Evolutionary conservation across 1,284 basidiomycete genomes (phyloP), one percentile per base, ranked within the genome.

Genomic region (Kalmanozyma brasiliensis): DNA sequence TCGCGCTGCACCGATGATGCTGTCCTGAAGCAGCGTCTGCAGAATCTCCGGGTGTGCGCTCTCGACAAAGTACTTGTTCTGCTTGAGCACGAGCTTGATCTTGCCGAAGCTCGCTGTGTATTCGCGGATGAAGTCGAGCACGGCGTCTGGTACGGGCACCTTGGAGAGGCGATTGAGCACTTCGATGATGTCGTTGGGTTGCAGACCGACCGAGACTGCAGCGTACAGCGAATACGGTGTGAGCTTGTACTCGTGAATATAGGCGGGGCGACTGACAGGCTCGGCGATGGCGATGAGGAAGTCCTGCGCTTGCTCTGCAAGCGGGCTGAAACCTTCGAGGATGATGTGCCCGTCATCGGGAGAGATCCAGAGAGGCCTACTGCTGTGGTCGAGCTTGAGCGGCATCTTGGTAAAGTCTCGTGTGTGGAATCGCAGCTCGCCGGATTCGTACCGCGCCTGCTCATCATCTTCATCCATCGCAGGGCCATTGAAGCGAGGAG

Each of bases 181-280:
- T 86, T 94, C 93, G 83, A 98, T 97, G 77, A 98, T 98, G 82
- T 98, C 94, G 79, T 95, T 90, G 4, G 96, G 98, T 82, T 98
- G 93, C 33, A 99, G 85, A 20, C 96, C 96, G 58, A 99, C 96
- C 14, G 94, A 98, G 64, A 99, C 95, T 52, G 96, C 96, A 49
- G 96, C 96, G 83, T 98, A 98, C 24, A 99, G 86, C 22, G 94
- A 97, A 83, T 98, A 96, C 42, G 94, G 91, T 46, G 95, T 98
- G 78, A 99, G 89, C 84, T 96, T 94, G 87, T 98, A 99, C 86
- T 98, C 96, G 84, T 99, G 96, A 67, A 98, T 95, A 84, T 96
- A 92, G 30, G 92, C 90, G 37, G 96, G 96, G 85, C 96, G 90
- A 86, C 94, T 98, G 80, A 98, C 94, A 71, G 96, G 96, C 85